Base-by-base conservation (phyloP, 78 protist genomes). In the Dictyostelium brefeldianum region DNA sequence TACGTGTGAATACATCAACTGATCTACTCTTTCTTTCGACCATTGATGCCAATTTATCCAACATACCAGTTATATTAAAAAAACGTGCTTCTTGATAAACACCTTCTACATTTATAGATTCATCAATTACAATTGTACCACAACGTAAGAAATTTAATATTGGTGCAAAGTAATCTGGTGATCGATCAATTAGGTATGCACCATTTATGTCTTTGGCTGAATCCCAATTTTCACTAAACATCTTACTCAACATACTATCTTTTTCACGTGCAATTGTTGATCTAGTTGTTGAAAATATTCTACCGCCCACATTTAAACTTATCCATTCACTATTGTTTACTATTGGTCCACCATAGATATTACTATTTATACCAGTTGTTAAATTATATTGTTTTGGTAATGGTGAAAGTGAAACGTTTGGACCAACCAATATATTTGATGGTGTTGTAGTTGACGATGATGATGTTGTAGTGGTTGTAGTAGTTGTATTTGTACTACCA, bases 141-240 rank as follows among this genome's bases (percentile, higher is more conserved):
- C 96, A 85, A 20, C 96, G 54, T 29, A 94, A 31, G 36, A 43
- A 94, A 15, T 79, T 85, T 25, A 94, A 10, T 1, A 94, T 65
- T 4, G 94, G 95, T 29, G 78, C 80, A 46, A 94, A 94, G 25
- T 94, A 94, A 18, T 94, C 96, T 15, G 96, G 96, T 41, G 89
- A 89, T 36, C 96, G 54, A 59, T 94, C 96, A 47, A 94, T 85
- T 3, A 94, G 80, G 57, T 84, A 84, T 41, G 74, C 81, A 47
- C 96, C 96, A n/a, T 79, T 77, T 14, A 56, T n/a, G 41, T 94
- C 96, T 2, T 85, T 27, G 6, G 89, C 62, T 4, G 94, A 87
- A 36, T 83, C 96, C 96, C 96, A 94, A 57, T 54, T 90, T 22
- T 94, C 92, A 51, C 93, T 77, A 81, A 94, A 94, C 96, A 94